phyloP scores from a whole-genome alignment of 495 filamentous ascomycete genomes.

The Cairneyella variabilis region DNA sequence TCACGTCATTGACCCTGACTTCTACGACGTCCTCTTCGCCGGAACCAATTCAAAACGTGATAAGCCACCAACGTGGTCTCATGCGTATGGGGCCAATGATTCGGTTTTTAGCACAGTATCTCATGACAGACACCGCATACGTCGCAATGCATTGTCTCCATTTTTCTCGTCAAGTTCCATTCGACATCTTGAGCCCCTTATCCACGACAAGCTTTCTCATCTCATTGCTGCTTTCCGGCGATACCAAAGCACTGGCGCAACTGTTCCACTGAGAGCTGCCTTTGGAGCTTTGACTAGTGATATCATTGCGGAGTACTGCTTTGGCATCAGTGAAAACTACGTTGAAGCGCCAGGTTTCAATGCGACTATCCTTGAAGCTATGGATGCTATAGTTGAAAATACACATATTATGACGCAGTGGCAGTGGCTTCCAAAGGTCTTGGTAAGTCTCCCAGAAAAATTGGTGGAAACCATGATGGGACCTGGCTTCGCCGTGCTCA shows the following conservation, averaged over 20 bases:
- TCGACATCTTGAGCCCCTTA: not conserved
- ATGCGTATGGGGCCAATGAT: slow-evolving; percentile 19
- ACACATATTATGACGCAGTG: slow-evolving; percentile 5
- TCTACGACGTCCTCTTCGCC: slow-evolving; percentile 26
- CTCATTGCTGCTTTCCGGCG: not conserved
- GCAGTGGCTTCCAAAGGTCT: not conserved
- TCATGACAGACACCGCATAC: slow-evolving; percentile 32
- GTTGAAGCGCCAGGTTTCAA: slow-evolving; percentile 14
- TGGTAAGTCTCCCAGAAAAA: not conserved
- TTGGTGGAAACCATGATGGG: not conserved
- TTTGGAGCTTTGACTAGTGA: slow-evolving; percentile 13
- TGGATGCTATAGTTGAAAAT: slow-evolving; percentile 1
- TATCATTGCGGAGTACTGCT: slow-evolving; percentile 12
- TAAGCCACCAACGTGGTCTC: slow-evolving; percentile 8
- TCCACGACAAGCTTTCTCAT: slow-evolving; percentile 3
- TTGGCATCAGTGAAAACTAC: slow-evolving; percentile 5
- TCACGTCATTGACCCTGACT: slow-evolving; percentile 40
- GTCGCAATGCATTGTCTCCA: slow-evolving; percentile 20
- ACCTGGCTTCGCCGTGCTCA: not conserved
- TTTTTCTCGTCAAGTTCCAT: slow-evolving; percentile 6
- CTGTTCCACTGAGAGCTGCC: not conserved
- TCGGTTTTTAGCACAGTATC: slow-evolving; percentile 28
- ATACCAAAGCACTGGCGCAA: slow-evolving; percentile 2
- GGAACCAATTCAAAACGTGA: not conserved
- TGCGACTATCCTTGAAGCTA: slow-evolving; percentile 7